These are phyloP conservation scores for Filobasidium floriforme DNA, from an alignment of 768 basidiomycete genomes.

Conservation along the genomic window DNA sequence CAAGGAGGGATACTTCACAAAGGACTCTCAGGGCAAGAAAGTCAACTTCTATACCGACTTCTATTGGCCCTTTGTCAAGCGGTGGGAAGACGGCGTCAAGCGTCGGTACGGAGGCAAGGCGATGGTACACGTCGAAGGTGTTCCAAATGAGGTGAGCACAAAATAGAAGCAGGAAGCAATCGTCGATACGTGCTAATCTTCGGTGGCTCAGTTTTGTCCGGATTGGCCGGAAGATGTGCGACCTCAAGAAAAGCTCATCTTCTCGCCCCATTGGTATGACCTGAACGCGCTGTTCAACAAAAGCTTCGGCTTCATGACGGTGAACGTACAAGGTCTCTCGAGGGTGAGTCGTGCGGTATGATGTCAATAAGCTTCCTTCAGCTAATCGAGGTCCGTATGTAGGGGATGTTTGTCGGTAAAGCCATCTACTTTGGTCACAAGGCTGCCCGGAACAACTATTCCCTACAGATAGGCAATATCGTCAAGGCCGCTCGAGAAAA, in stretches of 20 bases:
- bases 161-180: neutral
- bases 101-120: constrained; percentile 15
- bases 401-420: constrained; percentile 79
- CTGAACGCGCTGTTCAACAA: constrained; percentile 79
- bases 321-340: constrained; percentile 88
- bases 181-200: neutral
- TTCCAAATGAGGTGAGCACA: constrained; percentile 77
- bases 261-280: constrained; percentile 82
- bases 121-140: constrained; percentile 60
- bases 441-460: constrained; percentile 73
- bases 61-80: constrained; percentile 43
- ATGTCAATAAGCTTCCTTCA: neutral
- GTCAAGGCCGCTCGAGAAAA: constrained; percentile 60
- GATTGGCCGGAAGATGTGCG: constrained; percentile 65
- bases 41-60: constrained; percentile 42
- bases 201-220: constrained; percentile 57
- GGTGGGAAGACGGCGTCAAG: constrained; percentile 33
- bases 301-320: constrained; percentile 71
- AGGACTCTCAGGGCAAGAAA: constrained; percentile 56
- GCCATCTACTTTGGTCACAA: constrained; percentile 81
- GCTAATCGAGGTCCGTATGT: neutral
- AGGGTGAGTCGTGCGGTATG: constrained; percentile 53
- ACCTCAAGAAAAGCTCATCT: constrained; percentile 57
- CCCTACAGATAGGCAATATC: constrained; percentile 71
- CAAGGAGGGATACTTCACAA: constrained; percentile 72